Evolutionary conservation across 2,329 filamentous ascomycete species (phyloP).

Genomic region (Fusarium ambrosium): DNA sequence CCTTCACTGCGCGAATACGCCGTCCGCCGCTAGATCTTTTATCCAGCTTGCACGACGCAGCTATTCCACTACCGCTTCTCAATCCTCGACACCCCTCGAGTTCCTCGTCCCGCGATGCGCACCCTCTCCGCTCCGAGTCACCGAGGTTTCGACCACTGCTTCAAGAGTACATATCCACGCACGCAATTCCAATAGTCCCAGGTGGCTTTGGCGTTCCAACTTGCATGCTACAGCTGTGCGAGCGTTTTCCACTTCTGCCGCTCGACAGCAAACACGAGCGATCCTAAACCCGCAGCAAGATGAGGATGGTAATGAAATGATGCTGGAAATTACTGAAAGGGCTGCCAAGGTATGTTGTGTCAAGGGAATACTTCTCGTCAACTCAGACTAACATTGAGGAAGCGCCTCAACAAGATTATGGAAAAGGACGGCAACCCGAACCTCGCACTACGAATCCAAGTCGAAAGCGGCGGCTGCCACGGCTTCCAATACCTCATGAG

Average conservation of each 20-base stretch:
- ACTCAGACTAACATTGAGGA: constrained; percentile 28
- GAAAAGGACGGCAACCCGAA: constrained; percentile 78
- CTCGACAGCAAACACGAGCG: constrained; percentile 60
- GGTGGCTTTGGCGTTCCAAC: constrained; percentile 9
- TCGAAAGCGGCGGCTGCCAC: constrained; percentile 95
- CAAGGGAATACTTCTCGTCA: background rate
- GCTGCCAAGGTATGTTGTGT: constrained; percentile 80
- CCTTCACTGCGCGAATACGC: constrained; percentile 56
- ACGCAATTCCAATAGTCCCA: background rate
- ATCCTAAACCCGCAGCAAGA: constrained; percentile 81
- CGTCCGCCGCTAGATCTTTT: constrained; percentile 57
- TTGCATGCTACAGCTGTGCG: constrained; percentile 27
- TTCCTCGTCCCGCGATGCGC: constrained; percentile 56
- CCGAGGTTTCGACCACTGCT: background rate
- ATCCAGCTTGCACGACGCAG: constrained; percentile 57
- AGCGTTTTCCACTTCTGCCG: constrained; percentile 56
- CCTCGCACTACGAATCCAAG: constrained; percentile 89
- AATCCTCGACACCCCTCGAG: constrained; percentile 50
- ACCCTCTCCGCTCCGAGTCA: constrained; percentile 17
- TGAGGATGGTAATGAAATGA: constrained; percentile 87
- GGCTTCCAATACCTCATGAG: constrained; percentile 98
- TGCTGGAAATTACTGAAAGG: constrained; percentile 84
- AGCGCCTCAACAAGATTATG: constrained; percentile 85
- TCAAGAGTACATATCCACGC: constrained; percentile 1
- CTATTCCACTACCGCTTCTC: constrained; percentile 46